Percentiles rank a stretch among this genome's conserved stretches.
These are phyloP conservation scores for Kazachstania psychrophila DNA, from an alignment of 805 yeast species.

Conservation along the genomic window DNA sequence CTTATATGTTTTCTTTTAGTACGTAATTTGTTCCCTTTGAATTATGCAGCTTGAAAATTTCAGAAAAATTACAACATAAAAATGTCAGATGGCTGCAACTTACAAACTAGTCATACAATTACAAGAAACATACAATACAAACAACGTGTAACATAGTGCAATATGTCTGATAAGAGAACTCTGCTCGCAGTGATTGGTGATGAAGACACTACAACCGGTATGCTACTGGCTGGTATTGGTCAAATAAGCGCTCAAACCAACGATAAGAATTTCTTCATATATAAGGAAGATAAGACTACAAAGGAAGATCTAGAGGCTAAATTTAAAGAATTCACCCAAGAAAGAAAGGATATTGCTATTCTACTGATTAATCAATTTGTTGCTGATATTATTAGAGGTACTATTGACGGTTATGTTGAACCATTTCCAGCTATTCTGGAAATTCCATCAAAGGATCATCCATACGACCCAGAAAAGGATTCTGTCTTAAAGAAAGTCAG, in stretches of 20 bases:
- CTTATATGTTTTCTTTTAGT: too few species aligned
- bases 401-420: conserved; percentile 72
- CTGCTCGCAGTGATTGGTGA: conserved; percentile 93
- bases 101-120: too few species aligned
- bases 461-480: conserved; percentile 97
- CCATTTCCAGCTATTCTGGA: conserved; percentile 96
- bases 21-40: too few species aligned
- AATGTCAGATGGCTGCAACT: too few species aligned
- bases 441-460: conserved; percentile 97
- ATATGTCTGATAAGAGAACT: conserved; percentile 51
- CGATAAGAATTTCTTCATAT: conserved; percentile 66
- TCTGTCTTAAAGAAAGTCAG: conserved; percentile 89
- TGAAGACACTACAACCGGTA: conserved; percentile 94
- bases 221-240: conserved; percentile 91
- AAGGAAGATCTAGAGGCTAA: conserved; percentile 66
- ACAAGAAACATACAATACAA: too few species aligned
- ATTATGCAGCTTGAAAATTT: too few species aligned
- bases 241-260: conserved; percentile 48
- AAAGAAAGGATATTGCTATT: conserved; percentile 85
- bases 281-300: conserved; percentile 70
- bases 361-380: conserved; percentile 87
- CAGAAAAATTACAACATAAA: too few species aligned
- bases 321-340: conserved; percentile 63
- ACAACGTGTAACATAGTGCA: too few species aligned
- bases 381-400: conserved; percentile 79